Conservation (phyloP, 2,329 filamentous ascomycete genomes). For the Dothidotthia symphoricarpi region DNA sequence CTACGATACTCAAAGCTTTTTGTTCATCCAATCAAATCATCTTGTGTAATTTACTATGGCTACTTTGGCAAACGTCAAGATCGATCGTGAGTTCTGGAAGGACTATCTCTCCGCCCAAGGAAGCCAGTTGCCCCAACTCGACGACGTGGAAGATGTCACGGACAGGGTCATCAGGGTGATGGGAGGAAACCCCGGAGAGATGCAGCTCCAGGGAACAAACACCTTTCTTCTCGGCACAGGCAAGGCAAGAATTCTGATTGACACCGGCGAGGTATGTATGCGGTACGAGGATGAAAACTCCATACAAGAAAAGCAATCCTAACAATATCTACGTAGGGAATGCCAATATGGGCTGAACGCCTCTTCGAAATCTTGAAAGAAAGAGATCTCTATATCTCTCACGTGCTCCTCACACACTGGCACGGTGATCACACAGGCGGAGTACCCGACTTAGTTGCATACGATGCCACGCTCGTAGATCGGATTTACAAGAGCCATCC, state of each 20-base stretch:
- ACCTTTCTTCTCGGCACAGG: slow-evolving; percentile 1
- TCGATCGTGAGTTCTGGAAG: no score
- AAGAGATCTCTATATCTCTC: slow-evolving; percentile 36
- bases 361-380: slow-evolving; percentile 27
- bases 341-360: slow-evolving; percentile 20
- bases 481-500: slow-evolving; percentile 43
- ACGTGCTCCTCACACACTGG: slow-evolving; percentile 48
- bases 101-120: no score
- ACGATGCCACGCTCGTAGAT: slow-evolving; percentile 23
- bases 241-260: neutral
- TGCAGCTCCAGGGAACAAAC: slow-evolving; percentile 3
- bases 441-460: slow-evolving; percentile 40
- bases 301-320: no score
- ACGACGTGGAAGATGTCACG: no score
- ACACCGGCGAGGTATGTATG: slow-evolving; percentile 2
- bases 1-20: no score
- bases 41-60: no score
- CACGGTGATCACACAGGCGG: slow-evolving; percentile 48
- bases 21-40: no score
- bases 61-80: no score
- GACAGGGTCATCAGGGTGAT: neutral
- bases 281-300: no score
- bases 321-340: no score
- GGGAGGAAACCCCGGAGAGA: slow-evolving; percentile 1
- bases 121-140: no score